Evolutionary conservation across 805 yeast genomes (phyloP).

Genomic region (Ogataea dorogensis): DNA sequence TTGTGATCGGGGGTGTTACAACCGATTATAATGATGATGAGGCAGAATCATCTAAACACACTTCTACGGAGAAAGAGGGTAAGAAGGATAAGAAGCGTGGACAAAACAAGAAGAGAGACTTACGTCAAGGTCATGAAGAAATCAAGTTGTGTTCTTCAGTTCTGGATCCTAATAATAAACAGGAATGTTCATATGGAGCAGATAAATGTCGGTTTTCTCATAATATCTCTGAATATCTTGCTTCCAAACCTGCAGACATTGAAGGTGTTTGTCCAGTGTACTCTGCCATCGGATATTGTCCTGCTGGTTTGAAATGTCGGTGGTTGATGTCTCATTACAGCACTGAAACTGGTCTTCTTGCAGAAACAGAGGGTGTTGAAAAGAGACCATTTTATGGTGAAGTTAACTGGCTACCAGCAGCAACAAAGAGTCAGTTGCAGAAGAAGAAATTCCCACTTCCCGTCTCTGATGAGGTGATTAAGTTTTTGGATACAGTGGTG

Average conservation of each 20-base stretch:
- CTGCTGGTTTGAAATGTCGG: slow-evolving; percentile 88
- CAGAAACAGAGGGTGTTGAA: slow-evolving; percentile 42
- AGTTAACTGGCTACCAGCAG: slow-evolving; percentile 57
- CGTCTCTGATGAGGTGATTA: slow-evolving; percentile 54
- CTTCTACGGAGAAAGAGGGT: slow-evolving; percentile 29
- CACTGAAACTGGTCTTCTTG: slow-evolving; percentile 42
- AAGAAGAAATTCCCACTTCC: slow-evolving; percentile 61
- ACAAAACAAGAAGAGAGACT: slow-evolving; percentile 51
- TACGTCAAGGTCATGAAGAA: slow-evolving; percentile 64
- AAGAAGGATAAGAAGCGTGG: slow-evolving; percentile 45
- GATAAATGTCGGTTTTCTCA: slow-evolving; percentile 76
- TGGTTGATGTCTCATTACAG: slow-evolving; percentile 76
- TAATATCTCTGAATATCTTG: slow-evolving; percentile 63
- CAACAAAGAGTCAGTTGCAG: slow-evolving; percentile 47
- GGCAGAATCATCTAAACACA: slow-evolving; percentile 46
- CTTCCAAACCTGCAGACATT: slow-evolving; percentile 66
- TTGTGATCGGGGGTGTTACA: slow-evolving; percentile 35
- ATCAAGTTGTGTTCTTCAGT: slow-evolving; percentile 64
- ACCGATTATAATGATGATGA: slow-evolving; percentile 42
- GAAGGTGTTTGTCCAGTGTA: slow-evolving; percentile 84
- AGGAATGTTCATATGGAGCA: slow-evolving; percentile 61
- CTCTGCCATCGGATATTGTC: slow-evolving; percentile 81
- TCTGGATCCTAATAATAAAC: slow-evolving; percentile 49
- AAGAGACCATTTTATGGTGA: slow-evolving; percentile 42
- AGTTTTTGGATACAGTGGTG: slow-evolving; percentile 62